Base-by-base conservation (phyloP, 1,284 basidiomycete genomes). In the Rhodofomes roseus region DNA sequence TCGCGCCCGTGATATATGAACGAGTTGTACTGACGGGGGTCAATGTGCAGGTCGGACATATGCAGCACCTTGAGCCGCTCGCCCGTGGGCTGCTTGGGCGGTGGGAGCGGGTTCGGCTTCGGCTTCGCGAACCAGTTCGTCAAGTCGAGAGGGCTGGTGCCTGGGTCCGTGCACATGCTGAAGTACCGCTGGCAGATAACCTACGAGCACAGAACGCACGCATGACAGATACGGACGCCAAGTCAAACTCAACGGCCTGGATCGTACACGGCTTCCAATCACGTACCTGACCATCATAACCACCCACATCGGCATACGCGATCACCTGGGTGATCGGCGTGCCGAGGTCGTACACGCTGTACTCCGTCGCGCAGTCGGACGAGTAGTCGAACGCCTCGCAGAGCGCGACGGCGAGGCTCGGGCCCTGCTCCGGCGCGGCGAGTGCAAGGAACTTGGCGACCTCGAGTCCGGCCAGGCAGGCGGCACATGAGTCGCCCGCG, bases 11-110 rank as follows among this genome's bases (percentile, higher is more conserved):
- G 57, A 53, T 37, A 37, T 14, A 14, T 43, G 40, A 61, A 36
- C 20, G 23, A 31, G 56, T 59, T 18, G 23, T 16, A 66, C 79
- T 59, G 65, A 86, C 82, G 79, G 51, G 91, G 85, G 68, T 93
- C 92, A 55, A 93, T 74, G 72, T 93, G 92, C 60, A 91, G 77
- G 67, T 93, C 91, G 0, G 89, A 91, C 16, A 92, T 65, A 68
- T 93, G 92, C 51, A 93, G 73, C 1, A 93, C 85, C 66, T 89
- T 90, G 43, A 93, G 73, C 51, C 83, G 78, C 66, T 86, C 75
- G 11, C 87, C 88, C 50, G 83, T 88, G 14, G 81, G 78, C 67
- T 78, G 75, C 70, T 79, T 85, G 0, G 78, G 76, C 12, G 75
- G 61, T 22, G 83, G 85, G 4, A 87, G 78, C 12, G 88, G 86